A percentile compares a stretch with the other conserved stretches of the same genome.
Conservation (phyloP, 139 green algal genomes). For the Chlorella sorokiniana region DNA sequence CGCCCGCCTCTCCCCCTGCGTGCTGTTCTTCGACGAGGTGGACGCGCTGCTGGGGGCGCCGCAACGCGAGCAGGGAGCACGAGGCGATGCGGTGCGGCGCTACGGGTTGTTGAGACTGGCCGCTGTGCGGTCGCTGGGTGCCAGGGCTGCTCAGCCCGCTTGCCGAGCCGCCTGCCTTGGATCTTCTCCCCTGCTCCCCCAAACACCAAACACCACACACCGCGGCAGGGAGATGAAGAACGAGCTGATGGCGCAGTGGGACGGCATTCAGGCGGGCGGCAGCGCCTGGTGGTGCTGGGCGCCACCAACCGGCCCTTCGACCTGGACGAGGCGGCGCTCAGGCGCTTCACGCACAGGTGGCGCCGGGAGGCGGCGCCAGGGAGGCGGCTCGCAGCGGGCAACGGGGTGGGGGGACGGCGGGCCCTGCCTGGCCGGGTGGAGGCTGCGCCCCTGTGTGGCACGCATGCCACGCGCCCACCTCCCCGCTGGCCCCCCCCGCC, state of each 20-base stretch:
- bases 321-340: constrained; percentile 78
- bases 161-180: too few species aligned
- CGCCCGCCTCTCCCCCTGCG: constrained; percentile 60
- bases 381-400: too few species aligned
- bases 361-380: too few species aligned
- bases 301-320: constrained; percentile 80
- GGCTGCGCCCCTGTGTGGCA: not conserved
- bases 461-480: not conserved
- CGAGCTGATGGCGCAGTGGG: constrained; percentile 57
- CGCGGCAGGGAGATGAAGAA: constrained; percentile 54
- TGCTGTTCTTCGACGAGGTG: constrained; percentile 77
- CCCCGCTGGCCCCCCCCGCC: not conserved
- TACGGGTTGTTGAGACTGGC: too few species aligned
- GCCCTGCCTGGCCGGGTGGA: not conserved
- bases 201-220: too few species aligned
- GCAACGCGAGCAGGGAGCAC: constrained; percentile 47
- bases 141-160: too few species aligned
- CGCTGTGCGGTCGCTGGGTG: too few species aligned
- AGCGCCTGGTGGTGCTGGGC: constrained; percentile 65
- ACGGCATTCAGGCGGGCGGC: constrained; percentile 17
- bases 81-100: constrained; percentile 39
- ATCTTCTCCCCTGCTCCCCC: too few species aligned
- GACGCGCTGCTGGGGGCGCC: constrained; percentile 47
- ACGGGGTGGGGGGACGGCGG: too few species aligned
- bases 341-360: constrained; percentile 42